phyloP scores from a whole-genome alignment of 805 yeast genomes.

The Starmerella asiatica region DNA sequence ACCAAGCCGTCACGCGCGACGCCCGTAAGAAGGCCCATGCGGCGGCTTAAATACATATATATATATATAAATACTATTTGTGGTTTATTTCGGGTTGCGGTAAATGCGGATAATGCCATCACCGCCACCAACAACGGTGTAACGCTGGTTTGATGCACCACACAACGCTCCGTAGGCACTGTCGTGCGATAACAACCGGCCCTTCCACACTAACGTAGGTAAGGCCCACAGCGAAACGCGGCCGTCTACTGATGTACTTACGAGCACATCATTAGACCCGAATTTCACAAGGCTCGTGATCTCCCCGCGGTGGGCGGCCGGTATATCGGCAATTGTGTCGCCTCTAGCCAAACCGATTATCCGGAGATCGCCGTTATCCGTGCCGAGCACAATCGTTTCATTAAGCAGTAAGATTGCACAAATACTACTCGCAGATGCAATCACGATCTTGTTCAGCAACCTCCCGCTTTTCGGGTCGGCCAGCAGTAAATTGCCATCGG shows the following conservation, averaged over 20 bases:
- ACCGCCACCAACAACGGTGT: slow-evolving; percentile 18
- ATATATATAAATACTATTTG: neutral
- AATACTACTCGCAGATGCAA: slow-evolving; percentile 6
- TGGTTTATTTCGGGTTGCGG: neutral
- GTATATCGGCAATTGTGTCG: slow-evolving; percentile 16
- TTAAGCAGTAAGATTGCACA: slow-evolving; percentile 7
- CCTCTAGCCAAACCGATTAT: slow-evolving; percentile 16
- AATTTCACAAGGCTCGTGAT: slow-evolving; percentile 11
- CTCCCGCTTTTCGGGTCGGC: slow-evolving; percentile 19
- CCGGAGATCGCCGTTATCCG: slow-evolving; percentile 18
- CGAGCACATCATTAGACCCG: slow-evolving; percentile 2
- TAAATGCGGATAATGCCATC: slow-evolving; percentile 21
- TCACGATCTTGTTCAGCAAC: slow-evolving; percentile 14
- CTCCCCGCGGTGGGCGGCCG: slow-evolving; percentile 19
- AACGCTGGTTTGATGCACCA: slow-evolving; percentile 6
- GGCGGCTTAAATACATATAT: slow-evolving; percentile 5
- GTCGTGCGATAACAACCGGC: slow-evolving; percentile 21
- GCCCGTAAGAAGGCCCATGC: slow-evolving; percentile 20
- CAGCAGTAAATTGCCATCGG: slow-evolving; percentile 11
- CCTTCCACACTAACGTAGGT: slow-evolving; percentile 20
- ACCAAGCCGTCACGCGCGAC: slow-evolving; percentile 60
- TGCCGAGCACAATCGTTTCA: slow-evolving; percentile 15
- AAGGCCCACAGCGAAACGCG: slow-evolving; percentile 21
- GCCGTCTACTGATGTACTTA: slow-evolving; percentile 22
- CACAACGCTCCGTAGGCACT: slow-evolving; percentile 18